Base-by-base conservation (phyloP, 495 filamentous ascomycete species). In the Penicilliopsis zonata region DNA sequence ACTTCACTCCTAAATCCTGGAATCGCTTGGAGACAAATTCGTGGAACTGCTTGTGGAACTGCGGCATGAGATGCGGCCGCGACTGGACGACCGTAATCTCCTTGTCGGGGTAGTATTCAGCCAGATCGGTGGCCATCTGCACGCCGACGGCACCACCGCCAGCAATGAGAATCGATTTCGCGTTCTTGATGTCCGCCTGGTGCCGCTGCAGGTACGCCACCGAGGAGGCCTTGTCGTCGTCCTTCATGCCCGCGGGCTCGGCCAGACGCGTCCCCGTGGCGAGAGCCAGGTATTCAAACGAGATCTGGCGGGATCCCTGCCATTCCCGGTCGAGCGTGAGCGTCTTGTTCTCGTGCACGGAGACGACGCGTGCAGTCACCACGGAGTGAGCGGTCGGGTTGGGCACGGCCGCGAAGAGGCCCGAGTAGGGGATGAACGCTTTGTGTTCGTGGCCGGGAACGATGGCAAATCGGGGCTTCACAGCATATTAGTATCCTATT, bases 81-180 rank as follows among this genome's bases (percentile, higher is more conserved):
- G 70, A 76, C 46, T 75, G 68, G 7, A 76, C 48, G 21, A 76
- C 41, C 0, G 53, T 53, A 3, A 75, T 67, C 2, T 55, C 43
- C 50, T 72, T 73, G 3, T 63, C 62, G 0, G 64, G 65, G 41
- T 64, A 69, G 5, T 55, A 47, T 1, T 38, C 48, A 51, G 71
- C 72, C 18, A 65, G 59, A 50, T 77, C 71, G 5, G 53, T 50
- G 0, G 65, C 65, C 15, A 72, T 17, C 47, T 74, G 59, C 1
- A 74, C 56, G 1, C 70, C 71, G 0, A 66, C 69, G 4, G 69
- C 54, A 0, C 71, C 72, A 3, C 62, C 70, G 1, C 70, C 70
- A 0, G 75, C 45, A 7, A 74, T 49, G 3, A 62, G 68, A 19
- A 74, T 53, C 8, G 50, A 49, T 6, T 46, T 33, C 4, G 61